Base-by-base conservation (phyloP, 2,329 filamentous ascomycete genomes). In the Exophiala bonariae region DNA sequence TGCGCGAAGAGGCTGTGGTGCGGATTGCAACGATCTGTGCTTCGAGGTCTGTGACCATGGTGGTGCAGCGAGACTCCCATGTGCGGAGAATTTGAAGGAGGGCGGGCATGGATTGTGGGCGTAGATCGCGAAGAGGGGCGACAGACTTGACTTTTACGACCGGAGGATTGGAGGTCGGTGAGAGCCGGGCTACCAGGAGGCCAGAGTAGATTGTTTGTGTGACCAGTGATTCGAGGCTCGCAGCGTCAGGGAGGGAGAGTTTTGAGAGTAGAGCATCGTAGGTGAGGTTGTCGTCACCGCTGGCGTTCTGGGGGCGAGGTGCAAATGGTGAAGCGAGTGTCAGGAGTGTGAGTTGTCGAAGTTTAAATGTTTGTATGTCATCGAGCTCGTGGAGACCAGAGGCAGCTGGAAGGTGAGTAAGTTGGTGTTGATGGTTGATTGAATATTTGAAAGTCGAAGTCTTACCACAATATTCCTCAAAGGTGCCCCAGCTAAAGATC, bases 401-500 rank as follows among this genome's bases (percentile, higher is more conserved):
- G 10, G 71, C 74, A 56, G 68, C 72, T 75, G 65, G n/a, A n/a
- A n/a, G n/a, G n/a, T n/a, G n/a, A n/a, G n/a, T n/a, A n/a, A n/a
- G n/a, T n/a, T n/a, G n/a, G n/a, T n/a, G n/a, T n/a, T n/a, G n/a
- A n/a, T n/a, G 20, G 55, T 23, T 46, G 39, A 34, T 18, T 28
- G 11, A 59, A 59, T 16, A 66, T 11, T 20, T 22, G 31, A 44
- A n/a, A n/a, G n/a, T n/a, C 69, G 17, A 31, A 11, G 6, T 26
- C 64, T 46, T 62, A 83, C 81, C 64, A 65, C 79, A 76, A 74
- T 96, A 96, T 59, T 85, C 81, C 50, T 80, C 73, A 75, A 89
- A 96, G 50, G 89, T 96, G 51, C 92, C 93, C 77, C 93, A 89
- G 49, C 90, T 88, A 70, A 99, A 99, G 61, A 95, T 85, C 68